Conservation (phyloP, 1,139 yeast genomes). For the Fermentozyma sake region DNA sequence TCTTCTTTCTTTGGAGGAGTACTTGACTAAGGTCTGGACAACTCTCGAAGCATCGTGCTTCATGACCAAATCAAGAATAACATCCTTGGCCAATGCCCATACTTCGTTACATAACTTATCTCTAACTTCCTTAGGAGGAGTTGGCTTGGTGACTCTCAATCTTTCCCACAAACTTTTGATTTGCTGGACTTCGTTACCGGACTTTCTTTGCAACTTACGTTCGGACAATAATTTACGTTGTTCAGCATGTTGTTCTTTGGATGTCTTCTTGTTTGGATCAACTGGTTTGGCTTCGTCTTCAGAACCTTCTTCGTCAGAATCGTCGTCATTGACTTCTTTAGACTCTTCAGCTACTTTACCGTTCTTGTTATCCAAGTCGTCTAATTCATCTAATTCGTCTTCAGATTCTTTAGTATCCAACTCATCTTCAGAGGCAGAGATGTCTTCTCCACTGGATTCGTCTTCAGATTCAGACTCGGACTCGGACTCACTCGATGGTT, state of each 20-base stretch:
- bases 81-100: slow-evolving; percentile 77
- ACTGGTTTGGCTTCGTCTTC: slow-evolving; percentile 11
- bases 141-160: slow-evolving; percentile 79
- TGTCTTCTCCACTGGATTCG: slow-evolving; percentile 6
- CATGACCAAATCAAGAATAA: slow-evolving; percentile 77
- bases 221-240: slow-evolving; percentile 76
- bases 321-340: slow-evolving; percentile 14
- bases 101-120: slow-evolving; percentile 78
- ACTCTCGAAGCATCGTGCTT: slow-evolving; percentile 97
- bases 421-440: slow-evolving; percentile 6
- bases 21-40: slow-evolving; percentile 89
- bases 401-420: slow-evolving; percentile 11
- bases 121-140: slow-evolving; percentile 74
- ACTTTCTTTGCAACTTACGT: slow-evolving; percentile 80
- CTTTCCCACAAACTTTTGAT: slow-evolving; percentile 91
- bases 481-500: slow-evolving; percentile 9
- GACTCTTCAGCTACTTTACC: slow-evolving; percentile 15
- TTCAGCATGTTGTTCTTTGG: slow-evolving; percentile 75
- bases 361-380: slow-evolving; percentile 14
- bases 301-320: slow-evolving; percentile 13
- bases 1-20: slow-evolving; percentile 77
- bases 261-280: slow-evolving; percentile 46
- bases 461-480: slow-evolving; percentile 6
- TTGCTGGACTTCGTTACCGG: slow-evolving; percentile 80
- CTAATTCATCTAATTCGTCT: slow-evolving; percentile 16